These are phyloP conservation scores for Tetracladium setigerum DNA, from an alignment of 495 filamentous ascomycete genomes.

Conservation along the genomic window DNA sequence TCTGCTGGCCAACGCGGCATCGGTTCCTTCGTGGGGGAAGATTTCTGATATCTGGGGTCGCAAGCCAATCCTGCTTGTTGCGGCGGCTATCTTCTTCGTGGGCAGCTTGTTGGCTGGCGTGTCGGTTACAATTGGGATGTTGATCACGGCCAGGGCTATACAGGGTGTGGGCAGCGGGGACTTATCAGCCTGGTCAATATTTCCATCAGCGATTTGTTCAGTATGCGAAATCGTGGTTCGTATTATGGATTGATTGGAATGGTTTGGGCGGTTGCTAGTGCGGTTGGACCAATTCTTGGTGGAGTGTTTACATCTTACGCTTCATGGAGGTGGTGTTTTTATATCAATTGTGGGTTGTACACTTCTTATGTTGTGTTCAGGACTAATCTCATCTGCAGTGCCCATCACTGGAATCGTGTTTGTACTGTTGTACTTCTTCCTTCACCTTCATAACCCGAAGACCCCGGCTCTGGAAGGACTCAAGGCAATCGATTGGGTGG, in stretches of 20 bases:
- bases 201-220: constrained; percentile 73
- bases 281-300: constrained; percentile 67
- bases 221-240: constrained; percentile 56
- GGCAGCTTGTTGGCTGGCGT: constrained; percentile 67
- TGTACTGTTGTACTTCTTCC: constrained; percentile 56
- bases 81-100: constrained; percentile 67
- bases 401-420: constrained; percentile 69
- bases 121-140: constrained; percentile 59
- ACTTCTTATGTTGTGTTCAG: neutral
- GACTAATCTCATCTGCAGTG: constrained; percentile 29
- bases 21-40: constrained; percentile 74
- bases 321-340: constrained; percentile 32
- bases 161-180: constrained; percentile 85
- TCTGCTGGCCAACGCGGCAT: constrained; percentile 59
- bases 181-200: constrained; percentile 77
- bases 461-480: constrained; percentile 65
- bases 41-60: constrained; percentile 81
- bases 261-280: constrained; percentile 68
- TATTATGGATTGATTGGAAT: constrained; percentile 50
- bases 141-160: constrained; percentile 67
- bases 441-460: constrained; percentile 68
- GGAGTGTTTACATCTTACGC: constrained; percentile 64
- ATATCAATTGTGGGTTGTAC: constrained; percentile 38
- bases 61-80: constrained; percentile 68
- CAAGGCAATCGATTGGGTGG: constrained; percentile 69